Base-by-base conservation (phyloP, 306 rosid genomes). In the Amphicarpaea edgeworthii region DNA sequence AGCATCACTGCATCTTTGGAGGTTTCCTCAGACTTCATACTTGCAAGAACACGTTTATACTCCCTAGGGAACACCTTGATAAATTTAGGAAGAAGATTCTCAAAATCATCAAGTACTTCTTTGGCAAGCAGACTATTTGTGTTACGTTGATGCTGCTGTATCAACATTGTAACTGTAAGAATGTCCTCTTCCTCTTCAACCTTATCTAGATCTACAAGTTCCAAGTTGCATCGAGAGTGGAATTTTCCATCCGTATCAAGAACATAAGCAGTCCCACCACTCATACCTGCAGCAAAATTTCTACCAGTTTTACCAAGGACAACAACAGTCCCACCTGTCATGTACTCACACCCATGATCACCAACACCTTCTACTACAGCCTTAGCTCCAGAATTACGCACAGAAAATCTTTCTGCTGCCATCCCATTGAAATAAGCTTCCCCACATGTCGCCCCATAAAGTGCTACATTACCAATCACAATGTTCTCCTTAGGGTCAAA, bases 291-390 rank as follows among this genome's bases (percentile, higher is more conserved):
- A 15, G 99, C 99, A 76, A 96, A 96, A 78, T 96, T 96, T 78
- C 99, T 86, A 21, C 99, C 99, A 38, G 99, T 96, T 82, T 87
- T 84, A 42, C 99, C 99, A 75, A 96, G 97, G 66, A 96, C 92
- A 23, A 96, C 93, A 51, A 96, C 98, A 16, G 89, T 92, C 47
- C 99, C 99, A 43, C 99, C 99, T 21, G 99, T 96, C 99, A 96
- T 96, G 75, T 92, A 96, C 86, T 96, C 99, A 72, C 99, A 96
- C 50, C 99, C 99, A 79, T 96, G 99, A 83, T 96, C 99, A 51
- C 99, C 99, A 77, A 96, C 97, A 73, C 99, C 99, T 85, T 96
- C 99, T 76, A 92, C 99, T 67, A 96, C 97, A 20, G 99, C 97
- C 84, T 50, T 88, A 16, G 97, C 98, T 81, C 99, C 99, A 9